These are phyloP conservation scores for Aspergillus incahuasiensis DNA, from an alignment of 495 filamentous ascomycete genomes.

Conservation along the genomic window DNA sequence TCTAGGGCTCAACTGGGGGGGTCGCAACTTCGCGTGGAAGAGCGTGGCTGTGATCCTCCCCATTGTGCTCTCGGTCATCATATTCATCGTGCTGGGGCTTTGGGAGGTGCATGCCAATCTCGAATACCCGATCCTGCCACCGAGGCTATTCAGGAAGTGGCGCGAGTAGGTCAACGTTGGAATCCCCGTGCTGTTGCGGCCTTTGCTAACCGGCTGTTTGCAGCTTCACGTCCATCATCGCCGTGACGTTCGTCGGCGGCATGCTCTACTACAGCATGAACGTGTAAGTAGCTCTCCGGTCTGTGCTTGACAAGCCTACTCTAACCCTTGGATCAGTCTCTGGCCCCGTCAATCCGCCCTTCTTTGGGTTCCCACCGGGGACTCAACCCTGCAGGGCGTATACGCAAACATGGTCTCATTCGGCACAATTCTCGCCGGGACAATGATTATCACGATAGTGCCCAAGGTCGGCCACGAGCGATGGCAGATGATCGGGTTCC, in stretches of 20 bases:
- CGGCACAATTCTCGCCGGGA: not conserved
- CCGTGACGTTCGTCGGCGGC: not conserved
- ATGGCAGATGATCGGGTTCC: not conserved
- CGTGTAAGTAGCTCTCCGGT: not conserved
- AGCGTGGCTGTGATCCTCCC: not conserved
- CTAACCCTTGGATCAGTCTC: too few relatives aligned
- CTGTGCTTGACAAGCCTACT: too few relatives aligned
- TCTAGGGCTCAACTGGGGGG: not conserved
- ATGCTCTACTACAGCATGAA: not conserved
- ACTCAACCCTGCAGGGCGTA: not conserved
- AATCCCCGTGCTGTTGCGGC: too few relatives aligned
- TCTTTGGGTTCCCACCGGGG: not conserved
- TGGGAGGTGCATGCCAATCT: not conserved
- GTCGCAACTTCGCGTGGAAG: not conserved
- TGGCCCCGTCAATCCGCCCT: not conserved
- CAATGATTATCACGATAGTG: not conserved
- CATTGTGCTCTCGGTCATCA: not conserved
- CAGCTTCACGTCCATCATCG: not conserved
- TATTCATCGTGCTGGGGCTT: not conserved
- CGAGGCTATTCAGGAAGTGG: not conserved
- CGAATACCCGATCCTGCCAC: not conserved
- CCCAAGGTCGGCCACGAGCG: not conserved
- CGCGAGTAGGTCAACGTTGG: not conserved
- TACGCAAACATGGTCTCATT: constrained; percentile 1
- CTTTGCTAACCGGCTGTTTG: not conserved